Conservation (phyloP, 2,329 filamentous ascomycete species). For the Onygenales sp. region DNA sequence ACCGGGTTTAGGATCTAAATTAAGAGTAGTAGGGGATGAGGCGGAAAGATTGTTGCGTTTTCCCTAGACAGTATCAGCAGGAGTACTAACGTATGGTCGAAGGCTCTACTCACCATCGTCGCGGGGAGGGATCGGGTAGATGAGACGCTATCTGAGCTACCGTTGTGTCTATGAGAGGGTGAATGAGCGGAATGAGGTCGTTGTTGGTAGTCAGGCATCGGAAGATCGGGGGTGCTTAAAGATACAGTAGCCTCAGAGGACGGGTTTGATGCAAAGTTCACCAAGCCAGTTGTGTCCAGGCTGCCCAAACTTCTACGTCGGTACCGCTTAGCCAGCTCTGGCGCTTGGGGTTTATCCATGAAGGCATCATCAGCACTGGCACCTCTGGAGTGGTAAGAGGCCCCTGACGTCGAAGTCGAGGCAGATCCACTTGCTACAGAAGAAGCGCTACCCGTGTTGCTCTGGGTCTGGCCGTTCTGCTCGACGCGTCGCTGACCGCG, state of each 20-base stretch:
- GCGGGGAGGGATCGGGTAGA: conserved; percentile 46
- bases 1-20: conserved; percentile 19
- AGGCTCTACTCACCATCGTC: conserved; percentile 46
- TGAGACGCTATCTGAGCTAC: conserved; percentile 56
- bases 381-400: conserved; percentile 45
- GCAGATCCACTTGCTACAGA: conserved; percentile 20
- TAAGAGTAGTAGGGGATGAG: not conserved
- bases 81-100: no score
- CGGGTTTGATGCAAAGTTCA: conserved; percentile 23
- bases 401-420: not conserved
- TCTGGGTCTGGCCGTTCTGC: conserved; percentile 3
- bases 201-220: conserved; percentile 17
- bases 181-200: not conserved
- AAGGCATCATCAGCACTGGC: conserved; percentile 63
- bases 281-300: conserved; percentile 38
- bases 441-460: not conserved
- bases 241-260: conserved; percentile 16
- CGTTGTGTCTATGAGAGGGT: conserved; percentile 34
- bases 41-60: not conserved
- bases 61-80: not conserved
- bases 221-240: conserved; percentile 23
- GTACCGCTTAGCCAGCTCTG: conserved; percentile 65
- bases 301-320: conserved; percentile 75
- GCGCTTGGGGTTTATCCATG: conserved; percentile 35
- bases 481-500: conserved; percentile 53